Evolutionary conservation across 176 grass and related monocot genomes (phyloP).

Genomic region (Guadua angustifolia): DNA sequence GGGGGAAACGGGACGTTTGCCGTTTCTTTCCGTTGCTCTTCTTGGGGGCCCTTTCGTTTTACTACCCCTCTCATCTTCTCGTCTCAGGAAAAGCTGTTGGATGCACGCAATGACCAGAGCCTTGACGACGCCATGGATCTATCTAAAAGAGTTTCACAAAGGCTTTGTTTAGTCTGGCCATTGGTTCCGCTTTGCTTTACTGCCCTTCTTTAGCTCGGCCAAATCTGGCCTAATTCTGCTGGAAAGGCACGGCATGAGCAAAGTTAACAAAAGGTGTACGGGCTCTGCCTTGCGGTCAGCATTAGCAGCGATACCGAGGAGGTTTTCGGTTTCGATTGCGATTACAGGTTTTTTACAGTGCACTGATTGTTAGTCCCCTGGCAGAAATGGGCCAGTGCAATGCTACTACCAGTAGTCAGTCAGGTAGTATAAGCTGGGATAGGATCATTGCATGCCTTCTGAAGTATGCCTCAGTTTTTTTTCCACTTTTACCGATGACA

Average conservation of each 20-base stretch:
- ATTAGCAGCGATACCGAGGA: slow-evolving; percentile 37
- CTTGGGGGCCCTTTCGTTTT: not conserved
- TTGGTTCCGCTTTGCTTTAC: slow-evolving; percentile 15
- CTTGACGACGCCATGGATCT: slow-evolving; percentile 33
- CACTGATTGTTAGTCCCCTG: not conserved
- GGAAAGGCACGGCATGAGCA: slow-evolving; percentile 22
- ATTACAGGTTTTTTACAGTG: not conserved
- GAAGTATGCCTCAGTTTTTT: too few relatives aligned
- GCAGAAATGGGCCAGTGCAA: not conserved
- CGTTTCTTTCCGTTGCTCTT: slow-evolving; percentile 10
- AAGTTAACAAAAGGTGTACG: not conserved
- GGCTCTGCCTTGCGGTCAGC: slow-evolving; percentile 19
- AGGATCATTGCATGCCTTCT: slow-evolving; percentile 31
- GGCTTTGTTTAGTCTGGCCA: slow-evolving; percentile 13
- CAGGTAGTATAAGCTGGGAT: not conserved
- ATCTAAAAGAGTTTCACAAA: slow-evolving; percentile 25
- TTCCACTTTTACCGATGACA: too few relatives aligned
- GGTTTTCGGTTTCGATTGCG: not conserved
- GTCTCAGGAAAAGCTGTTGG: slow-evolving; percentile 10
- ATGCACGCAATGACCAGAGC: slow-evolving; percentile 18
- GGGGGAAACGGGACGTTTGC: not conserved
- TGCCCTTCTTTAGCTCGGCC: not conserved
- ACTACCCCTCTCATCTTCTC: not conserved
- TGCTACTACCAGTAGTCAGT: not conserved
- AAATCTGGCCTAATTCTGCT: slow-evolving; percentile 27